Conservation (phyloP, 441 rosid genomes). For the Mallotus repandus region DNA sequence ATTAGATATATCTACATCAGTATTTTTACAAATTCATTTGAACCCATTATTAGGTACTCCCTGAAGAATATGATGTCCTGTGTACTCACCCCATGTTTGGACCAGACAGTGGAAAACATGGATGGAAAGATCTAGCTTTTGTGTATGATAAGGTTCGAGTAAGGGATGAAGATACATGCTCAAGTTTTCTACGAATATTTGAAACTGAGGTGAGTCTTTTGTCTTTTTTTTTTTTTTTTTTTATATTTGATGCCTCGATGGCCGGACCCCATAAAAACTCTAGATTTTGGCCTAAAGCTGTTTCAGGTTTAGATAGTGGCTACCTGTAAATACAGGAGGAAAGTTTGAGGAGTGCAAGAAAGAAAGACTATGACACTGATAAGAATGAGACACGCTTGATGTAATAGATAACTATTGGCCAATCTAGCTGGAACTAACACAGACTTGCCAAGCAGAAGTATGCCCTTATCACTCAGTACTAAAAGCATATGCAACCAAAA, state of each 20-base stretch:
- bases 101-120: constrained; percentile 56
- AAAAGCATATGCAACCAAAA: background rate
- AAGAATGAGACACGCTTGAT: background rate
- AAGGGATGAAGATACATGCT: constrained; percentile 37
- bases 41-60: constrained; percentile 40
- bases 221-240: background rate
- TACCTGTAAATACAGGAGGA: no score
- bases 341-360: background rate
- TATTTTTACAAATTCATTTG: background rate
- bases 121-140: constrained; percentile 50
- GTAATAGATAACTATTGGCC: background rate
- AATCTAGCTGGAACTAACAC: background rate
- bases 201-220: constrained; percentile 38
- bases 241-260: no score
- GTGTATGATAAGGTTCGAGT: constrained; percentile 50
- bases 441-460: background rate
- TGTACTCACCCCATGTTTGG: constrained; percentile 76
- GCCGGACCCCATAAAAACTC: background rate
- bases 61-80: constrained; percentile 48
- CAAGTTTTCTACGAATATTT: constrained; percentile 49
- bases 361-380: constrained; percentile 1
- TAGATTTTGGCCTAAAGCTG: background rate
- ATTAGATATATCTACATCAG: background rate
- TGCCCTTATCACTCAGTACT: background rate
- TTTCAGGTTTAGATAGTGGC: background rate